Conservation (phyloP, 179 eudicot species). For the Camellia oleifera region DNA sequence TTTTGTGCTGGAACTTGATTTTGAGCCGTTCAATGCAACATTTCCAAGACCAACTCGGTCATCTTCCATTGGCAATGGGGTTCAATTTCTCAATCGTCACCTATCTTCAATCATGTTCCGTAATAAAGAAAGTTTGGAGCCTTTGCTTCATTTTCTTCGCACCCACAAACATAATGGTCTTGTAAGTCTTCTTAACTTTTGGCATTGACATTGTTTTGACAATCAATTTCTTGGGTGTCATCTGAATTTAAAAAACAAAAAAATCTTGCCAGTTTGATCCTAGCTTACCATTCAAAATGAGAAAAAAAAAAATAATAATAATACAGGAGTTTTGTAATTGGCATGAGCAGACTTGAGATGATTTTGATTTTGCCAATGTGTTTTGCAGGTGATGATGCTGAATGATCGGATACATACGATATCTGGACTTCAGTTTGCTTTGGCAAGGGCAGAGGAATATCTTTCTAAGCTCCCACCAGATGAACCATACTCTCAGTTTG, state of each 20-base stretch:
- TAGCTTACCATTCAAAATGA: background rate
- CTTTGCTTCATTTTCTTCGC: conserved; percentile 53
- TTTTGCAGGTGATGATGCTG: conserved; percentile 46
- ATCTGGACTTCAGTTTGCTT: conserved; percentile 43
- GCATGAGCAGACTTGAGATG: background rate
- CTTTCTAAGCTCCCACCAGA: conserved; percentile 40
- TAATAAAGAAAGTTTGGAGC: conserved; percentile 51
- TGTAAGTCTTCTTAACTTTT: conserved; percentile 25
- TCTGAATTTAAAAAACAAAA: background rate
- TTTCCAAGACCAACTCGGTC: conserved; percentile 57
- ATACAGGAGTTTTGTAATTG: background rate
- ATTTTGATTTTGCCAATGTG: background rate
- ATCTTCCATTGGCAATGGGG: conserved; percentile 59
- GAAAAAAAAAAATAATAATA: background rate
- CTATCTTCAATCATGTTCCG: conserved; percentile 58
- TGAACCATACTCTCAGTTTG: conserved; percentile 40
- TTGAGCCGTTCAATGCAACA: conserved; percentile 54
- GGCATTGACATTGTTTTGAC: background rate
- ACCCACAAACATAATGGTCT: conserved; percentile 45
- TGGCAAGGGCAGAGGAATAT: conserved; percentile 51
- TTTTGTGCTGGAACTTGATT: conserved; percentile 49
- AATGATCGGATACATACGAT: conserved; percentile 46
- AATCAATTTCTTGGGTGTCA: too few relatives aligned
- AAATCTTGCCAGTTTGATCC: background rate
- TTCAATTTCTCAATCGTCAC: conserved; percentile 53